Base-by-base conservation (phyloP, 164 flowering plant genomes). In the Tetrastigma voinierianum region DNA sequence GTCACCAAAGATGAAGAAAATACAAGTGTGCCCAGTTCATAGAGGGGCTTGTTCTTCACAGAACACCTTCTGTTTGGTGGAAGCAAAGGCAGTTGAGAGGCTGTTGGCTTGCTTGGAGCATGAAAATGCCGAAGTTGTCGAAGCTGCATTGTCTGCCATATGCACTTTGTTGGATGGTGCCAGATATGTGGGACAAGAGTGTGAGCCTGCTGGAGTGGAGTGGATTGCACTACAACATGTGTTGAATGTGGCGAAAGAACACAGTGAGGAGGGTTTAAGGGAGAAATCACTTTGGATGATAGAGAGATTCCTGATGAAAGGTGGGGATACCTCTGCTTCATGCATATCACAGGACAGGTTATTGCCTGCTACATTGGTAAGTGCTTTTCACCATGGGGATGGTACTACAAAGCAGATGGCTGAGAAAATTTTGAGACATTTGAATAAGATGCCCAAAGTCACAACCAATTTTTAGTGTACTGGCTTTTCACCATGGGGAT, bases 91-190 rank as follows among this genome's bases (percentile, higher is more conserved):
- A 32, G 78, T 87, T 10, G 88, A 89, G 75, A 83, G 77, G 70
- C 59, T 89, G 21, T 51, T 87, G 70, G 75, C 80, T 15, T 83
- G 89, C 61, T 68, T 90, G 65, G 82, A 84, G 32, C 80, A 85
- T 72, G 89, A 84, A 63, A 89, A 87, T 61, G 80, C 61, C 17
- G 85, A 77, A 59, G 92, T 90, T 45, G 86, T 87, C 59, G 87
- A 82, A 72, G 92, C 94, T 43, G 83, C 97, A 66, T 58, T 90
- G 45, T 84, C 92, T 52, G 90, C 90, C 16, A 57, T 88, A 45
- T 80, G 83, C 25, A 88, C 97, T 10, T 70, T 88, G 74, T 68
- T 90, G 46, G 90, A 87, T 75, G 92, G 86, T n/a, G n/a, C n/a
- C 57, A 86, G 78, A 57, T 86, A 90, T 76, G 79, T 86, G 47